These are phyloP conservation scores for Lasiosphaeria miniovina DNA, from an alignment of 495 filamentous ascomycete species.

Conservation along the genomic window DNA sequence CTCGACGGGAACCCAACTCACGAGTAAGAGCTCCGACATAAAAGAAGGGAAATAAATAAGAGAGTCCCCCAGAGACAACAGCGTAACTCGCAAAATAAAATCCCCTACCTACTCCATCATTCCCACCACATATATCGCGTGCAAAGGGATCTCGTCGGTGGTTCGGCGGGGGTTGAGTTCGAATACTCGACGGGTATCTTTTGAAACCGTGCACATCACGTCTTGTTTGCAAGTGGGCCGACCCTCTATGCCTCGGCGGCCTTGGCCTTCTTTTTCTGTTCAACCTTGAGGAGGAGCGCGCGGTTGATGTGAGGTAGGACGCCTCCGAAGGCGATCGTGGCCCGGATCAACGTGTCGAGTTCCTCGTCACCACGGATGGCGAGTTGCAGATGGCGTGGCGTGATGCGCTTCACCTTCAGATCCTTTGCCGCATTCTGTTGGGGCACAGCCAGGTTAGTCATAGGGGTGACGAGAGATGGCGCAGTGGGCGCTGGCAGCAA, in stretches of 20 bases:
- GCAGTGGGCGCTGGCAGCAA: not conserved
- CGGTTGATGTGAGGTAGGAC: conserved; percentile 99
- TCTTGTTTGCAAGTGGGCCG: not conserved
- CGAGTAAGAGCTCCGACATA: conserved; percentile 1
- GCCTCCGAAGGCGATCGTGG: conserved; percentile 97
- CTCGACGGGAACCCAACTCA: not conserved
- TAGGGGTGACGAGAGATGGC: not conserved
- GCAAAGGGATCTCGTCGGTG: not conserved
- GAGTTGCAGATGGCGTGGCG: conserved; percentile 93
- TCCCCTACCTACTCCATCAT: not conserved
- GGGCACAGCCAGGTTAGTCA: conserved; percentile 4
- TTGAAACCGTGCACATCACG: not conserved
- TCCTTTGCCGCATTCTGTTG: conserved; percentile 91
- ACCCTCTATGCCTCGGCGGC: conserved; percentile 51
- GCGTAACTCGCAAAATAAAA: conserved; percentile 7
- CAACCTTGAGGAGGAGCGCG: conserved; percentile 93
- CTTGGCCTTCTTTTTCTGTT: conserved; percentile 98
- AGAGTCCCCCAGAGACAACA: not conserved
- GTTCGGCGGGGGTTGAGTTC: not conserved
- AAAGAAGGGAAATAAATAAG: conserved; percentile 11
- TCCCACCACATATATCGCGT: conserved; percentile 1
- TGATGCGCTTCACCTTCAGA: conserved; percentile 99
- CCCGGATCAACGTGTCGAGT: conserved; percentile 93
- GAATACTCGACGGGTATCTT: too few species aligned
- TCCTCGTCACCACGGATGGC: conserved; percentile 99